A percentile compares a stretch with the other conserved stretches of the same genome.
These are phyloP conservation scores for Phytophthora tentaculata DNA, from an alignment of 352 stramenopile genomes.

Conservation along the genomic window DNA sequence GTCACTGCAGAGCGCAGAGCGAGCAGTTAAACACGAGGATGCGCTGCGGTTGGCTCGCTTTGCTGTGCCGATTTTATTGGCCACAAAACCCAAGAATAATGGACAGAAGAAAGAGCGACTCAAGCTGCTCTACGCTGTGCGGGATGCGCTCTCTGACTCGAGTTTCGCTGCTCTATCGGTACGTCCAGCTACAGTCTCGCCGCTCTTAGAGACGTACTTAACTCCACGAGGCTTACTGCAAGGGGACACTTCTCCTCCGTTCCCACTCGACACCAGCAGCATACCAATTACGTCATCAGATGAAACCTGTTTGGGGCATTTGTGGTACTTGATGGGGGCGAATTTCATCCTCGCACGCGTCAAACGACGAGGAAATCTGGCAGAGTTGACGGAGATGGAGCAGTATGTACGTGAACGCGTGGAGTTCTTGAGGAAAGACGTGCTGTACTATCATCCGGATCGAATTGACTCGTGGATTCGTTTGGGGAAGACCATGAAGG, in stretches of 20 bases:
- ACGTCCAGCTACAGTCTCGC: constrained; percentile 18
- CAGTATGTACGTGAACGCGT: constrained; percentile 58
- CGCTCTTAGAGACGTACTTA: constrained; percentile 40
- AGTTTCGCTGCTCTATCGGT: constrained; percentile 25
- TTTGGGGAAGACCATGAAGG: constrained; percentile 71
- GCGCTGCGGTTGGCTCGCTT: constrained; percentile 54
- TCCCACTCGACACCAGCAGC: constrained; percentile 9
- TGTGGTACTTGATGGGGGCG: constrained; percentile 78
- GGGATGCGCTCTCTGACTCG: constrained; percentile 45
- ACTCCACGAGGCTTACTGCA: constrained; percentile 46
- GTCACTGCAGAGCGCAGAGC: constrained; percentile 36
- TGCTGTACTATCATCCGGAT: constrained; percentile 63
- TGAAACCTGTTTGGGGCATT: constrained; percentile 51
- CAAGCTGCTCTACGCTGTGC: constrained; percentile 67
- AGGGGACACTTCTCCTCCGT: constrained; percentile 23
- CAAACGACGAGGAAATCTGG: constrained; percentile 61
- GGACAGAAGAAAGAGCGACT: constrained; percentile 79
- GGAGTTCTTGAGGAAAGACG: constrained; percentile 64
- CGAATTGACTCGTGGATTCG: constrained; percentile 73
- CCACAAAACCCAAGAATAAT: constrained; percentile 64
- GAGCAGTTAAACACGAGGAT: constrained; percentile 30
- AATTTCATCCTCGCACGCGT: constrained; percentile 75
- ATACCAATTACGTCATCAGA: constrained; percentile 12
- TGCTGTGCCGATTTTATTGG: constrained; percentile 64
- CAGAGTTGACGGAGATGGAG: constrained; percentile 70